Evolutionary conservation across 176 grass and related monocot species (phyloP).

Genomic region (Triticum dicoccoides): DNA sequence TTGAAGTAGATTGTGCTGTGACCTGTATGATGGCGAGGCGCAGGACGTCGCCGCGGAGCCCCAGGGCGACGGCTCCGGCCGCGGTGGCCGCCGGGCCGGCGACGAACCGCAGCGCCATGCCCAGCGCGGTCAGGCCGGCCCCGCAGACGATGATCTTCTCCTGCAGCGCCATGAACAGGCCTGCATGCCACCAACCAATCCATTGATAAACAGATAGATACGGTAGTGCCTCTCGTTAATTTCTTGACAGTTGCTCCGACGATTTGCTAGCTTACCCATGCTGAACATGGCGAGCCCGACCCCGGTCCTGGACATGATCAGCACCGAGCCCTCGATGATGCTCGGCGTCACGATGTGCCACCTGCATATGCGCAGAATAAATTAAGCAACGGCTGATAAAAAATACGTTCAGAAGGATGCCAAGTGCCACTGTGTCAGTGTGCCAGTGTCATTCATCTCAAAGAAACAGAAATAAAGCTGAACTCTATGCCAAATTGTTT

Average conservation of each 20-base stretch:
- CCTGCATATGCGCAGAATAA: constrained; percentile 15
- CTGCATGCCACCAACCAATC: constrained; percentile 1
- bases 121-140: constrained; percentile 33
- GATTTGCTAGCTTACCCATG: constrained; percentile 51
- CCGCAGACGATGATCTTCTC: constrained; percentile 78
- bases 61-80: constrained; percentile 40
- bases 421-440: neutral
- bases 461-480: no score
- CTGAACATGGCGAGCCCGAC: constrained; percentile 82
- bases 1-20: neutral
- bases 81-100: constrained; percentile 53
- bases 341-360: constrained; percentile 77
- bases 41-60: constrained; percentile 64
- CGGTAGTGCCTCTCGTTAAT: no score
- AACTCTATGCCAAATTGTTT: no score
- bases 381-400: neutral
- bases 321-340: constrained; percentile 68
- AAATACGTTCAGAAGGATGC: neutral
- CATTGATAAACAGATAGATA: no score
- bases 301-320: constrained; percentile 76
- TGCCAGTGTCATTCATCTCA: no score
- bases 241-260: neutral
- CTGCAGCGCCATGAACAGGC: constrained; percentile 91
- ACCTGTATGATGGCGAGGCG: constrained; percentile 78
- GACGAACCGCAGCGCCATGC: constrained; percentile 71